A percentile compares a stretch with the other conserved stretches of the same genome.
These are phyloP conservation scores for Fomitopsis betulina DNA, from an alignment of 1,284 basidiomycete genomes.

Conservation along the genomic window DNA sequence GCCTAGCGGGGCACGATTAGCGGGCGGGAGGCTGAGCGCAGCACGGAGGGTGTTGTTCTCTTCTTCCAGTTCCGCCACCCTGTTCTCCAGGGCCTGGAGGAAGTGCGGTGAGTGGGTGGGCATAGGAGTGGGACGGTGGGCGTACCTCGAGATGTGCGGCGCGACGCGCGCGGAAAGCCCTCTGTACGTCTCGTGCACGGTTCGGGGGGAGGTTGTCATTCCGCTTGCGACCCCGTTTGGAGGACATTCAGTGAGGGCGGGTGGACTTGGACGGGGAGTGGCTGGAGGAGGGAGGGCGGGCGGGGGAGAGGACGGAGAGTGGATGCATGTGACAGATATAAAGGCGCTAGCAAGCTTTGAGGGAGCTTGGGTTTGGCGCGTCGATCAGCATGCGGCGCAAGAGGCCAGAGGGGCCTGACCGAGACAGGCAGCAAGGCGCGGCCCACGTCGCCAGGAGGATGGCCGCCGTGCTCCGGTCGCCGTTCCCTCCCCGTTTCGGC, in stretches of 20 bases:
- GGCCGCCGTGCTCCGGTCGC: background rate
- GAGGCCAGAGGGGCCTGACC: conserved; percentile 9
- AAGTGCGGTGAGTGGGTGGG: conserved; percentile 4
- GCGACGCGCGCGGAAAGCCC: conserved; percentile 87
- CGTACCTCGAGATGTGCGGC: conserved; percentile 83
- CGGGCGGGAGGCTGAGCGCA: conserved; percentile 72
- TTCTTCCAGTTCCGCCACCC: conserved; percentile 80
- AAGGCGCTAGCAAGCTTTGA: conserved; percentile 12
- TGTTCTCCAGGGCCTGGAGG: conserved; percentile 72
- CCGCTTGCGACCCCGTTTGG: conserved; percentile 85
- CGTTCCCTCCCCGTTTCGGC: background rate
- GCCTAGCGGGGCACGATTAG: conserved; percentile 64
- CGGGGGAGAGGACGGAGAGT: conserved; percentile 21
- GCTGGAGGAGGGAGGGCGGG: conserved; percentile 17
- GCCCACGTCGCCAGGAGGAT: conserved; percentile 2
- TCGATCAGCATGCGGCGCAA: conserved; percentile 9
- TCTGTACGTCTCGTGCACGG: conserved; percentile 87
- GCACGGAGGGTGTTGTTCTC: conserved; percentile 80
- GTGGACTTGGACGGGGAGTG: conserved; percentile 10
- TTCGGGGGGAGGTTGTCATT: conserved; percentile 92
- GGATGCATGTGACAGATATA: conserved; percentile 18
- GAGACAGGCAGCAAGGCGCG: background rate
- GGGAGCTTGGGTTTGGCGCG: conserved; percentile 7
- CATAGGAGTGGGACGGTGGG: conserved; percentile 18
- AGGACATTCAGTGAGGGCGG: conserved; percentile 51